Evolutionary conservation across 108 stramenopile species (phyloP), one percentile per base, ranked within the genome.

Genomic region (Bacterosira constricta): DNA sequence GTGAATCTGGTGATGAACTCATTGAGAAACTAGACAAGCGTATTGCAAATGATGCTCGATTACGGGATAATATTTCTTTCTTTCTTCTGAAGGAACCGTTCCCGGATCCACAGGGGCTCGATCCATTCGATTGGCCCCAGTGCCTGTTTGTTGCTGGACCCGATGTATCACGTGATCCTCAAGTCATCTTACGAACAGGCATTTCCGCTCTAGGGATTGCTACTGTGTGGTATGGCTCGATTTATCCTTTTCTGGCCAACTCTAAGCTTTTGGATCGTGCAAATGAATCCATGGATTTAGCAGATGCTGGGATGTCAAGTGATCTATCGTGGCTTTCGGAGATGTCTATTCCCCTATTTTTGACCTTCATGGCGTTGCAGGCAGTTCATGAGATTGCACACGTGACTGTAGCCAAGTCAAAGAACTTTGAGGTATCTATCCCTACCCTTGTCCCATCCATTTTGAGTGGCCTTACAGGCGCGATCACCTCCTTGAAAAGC

Each of bases 201-300:
- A 83, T 87, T 2, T 76, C 89, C 10, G 77, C 77, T 41, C 37
- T 90, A 3, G 90, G 87, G 30, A 58, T 94, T 26, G 88, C 83
- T 23, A 88, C 90, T 8, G 70, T 81, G 1, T 91, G 90, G 90
- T 94, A 91, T 63, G 69, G 86, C 4, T 87, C 88, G 6, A 74
- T 94, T n/a, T 91, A 88, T 60, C 93, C 93, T 6, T 91, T 90
- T 47, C 47, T 94, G n/a, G 59, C 88, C 7, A 94, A 94, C 61
- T 60, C 83, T n/a, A 80, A 69, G 21, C 25, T 91, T 2, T 46
- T 87, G 54, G 85, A 85, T 34, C 70, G 81, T 25, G 81, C 88
- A 25, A 86, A 84, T 13, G 88, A 91, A 35, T 80, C 87, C 6
- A 63, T 94, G 71, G 77, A 82, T 8, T 69, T 91, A 36, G 82